Conservation (phyloP, 441 rosid genomes). For the Lepidium campestre region DNA sequence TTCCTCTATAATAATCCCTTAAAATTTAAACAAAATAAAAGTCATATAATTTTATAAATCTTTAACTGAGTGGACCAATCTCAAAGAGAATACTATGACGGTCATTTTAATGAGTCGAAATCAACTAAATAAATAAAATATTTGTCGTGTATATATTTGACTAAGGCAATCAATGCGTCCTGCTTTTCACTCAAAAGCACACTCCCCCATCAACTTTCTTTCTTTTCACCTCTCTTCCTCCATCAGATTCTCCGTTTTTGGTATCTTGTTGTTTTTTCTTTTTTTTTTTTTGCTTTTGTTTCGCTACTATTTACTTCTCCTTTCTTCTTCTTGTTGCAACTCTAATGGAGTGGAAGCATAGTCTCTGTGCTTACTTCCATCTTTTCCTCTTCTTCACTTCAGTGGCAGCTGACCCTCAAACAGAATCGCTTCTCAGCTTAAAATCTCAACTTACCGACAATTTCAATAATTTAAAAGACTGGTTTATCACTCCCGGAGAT, state of each 20-base stretch:
- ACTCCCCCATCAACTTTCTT: constrained; percentile 18
- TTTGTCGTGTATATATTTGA: no score
- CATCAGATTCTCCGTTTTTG: constrained; percentile 11
- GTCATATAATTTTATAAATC: no score
- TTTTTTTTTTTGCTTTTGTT: background rate
- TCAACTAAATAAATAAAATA: no score
- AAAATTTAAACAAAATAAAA: no score
- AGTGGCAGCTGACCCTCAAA: constrained; percentile 41
- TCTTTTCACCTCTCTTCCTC: constrained; percentile 17
- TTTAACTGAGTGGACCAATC: no score
- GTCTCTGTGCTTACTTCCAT: constrained; percentile 3
- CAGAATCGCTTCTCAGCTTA: constrained; percentile 60
- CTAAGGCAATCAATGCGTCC: constrained; percentile 13
- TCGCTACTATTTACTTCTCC: background rate
- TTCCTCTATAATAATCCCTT: no score
- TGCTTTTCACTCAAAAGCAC: constrained; percentile 26
- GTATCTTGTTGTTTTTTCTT: background rate
- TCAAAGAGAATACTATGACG: no score
- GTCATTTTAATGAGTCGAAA: no score
- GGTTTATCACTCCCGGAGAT: constrained; percentile 37
- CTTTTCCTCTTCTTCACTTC: constrained; percentile 24
- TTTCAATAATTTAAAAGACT: constrained; percentile 45
- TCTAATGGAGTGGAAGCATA: constrained; percentile 13
- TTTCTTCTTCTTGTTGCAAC: background rate
- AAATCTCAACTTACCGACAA: constrained; percentile 59